Evolutionary conservation across 257 asterid genomes (phyloP), one percentile per base, ranked within the genome.

Genomic region (Fraxinus cuspidata): DNA sequence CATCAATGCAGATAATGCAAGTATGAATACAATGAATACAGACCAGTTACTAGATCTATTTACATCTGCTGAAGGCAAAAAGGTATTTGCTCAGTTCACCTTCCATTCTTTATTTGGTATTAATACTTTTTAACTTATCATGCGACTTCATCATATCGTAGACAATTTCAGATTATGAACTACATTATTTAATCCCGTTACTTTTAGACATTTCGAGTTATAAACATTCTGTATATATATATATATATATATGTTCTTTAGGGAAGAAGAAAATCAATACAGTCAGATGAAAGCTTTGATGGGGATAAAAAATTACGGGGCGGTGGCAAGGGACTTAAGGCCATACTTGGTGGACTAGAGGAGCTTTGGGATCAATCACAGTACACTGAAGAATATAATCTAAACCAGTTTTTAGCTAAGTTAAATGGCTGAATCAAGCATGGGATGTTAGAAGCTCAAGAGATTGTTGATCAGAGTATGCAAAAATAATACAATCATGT

Each of bases 341-440:
- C 92, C 74, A 92, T 96, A 80, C 97, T 96, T 66, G 99, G 97
- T 31, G 97, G 97, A 78, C 85, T 96, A 29, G 99, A 92, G 78
- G 98, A 96, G 75, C 97, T 96, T n/a, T 96, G 99, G 99, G 99
- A 96, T 84, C 98, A 96, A 73, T 92, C 99, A 73, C 97, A 93
- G 84, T 96, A 96, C 87, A 90, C 96, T 27, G 99, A 96, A 79
- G 99, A 96, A 84, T 96, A 96, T 84, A 90, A 93, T 73, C 85
- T 96, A 60, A 86, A 80, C 75, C 97, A 96, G 75, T 96, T 96
- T 87, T 82, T 96, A 83, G 88, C 95, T 0, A 96, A 89, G 88
- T 78, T 96, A 65, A 93, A 90, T 63, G 94, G 97, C 85, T 96
- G 88, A 91, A 60, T 63, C 58, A 73, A 49, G 64, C 67, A 21